Evolutionary conservation across 768 basidiomycete species (phyloP), one percentile per base, ranked within the genome.

Genomic region (Suillus occidentalis): DNA sequence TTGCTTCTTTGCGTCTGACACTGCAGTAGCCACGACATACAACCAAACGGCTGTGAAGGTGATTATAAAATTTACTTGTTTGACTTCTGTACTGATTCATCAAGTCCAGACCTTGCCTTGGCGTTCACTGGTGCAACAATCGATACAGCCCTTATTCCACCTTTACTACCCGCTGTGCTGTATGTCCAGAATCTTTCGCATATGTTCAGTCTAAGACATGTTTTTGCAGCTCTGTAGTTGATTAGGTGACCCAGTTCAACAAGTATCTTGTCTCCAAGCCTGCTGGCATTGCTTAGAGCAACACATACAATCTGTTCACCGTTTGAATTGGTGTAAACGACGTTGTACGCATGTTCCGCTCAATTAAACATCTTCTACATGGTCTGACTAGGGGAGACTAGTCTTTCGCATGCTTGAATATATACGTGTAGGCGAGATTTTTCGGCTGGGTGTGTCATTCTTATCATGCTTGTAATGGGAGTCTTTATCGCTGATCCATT

Each of bases 271-370:
- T 79, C 2, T 76, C 68, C 47, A 85, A 84, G 71, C 87, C 87
- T 0, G 72, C 79, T 9, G 75, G 73, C 2, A 81, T 84, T 1
- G 81, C 84, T 0, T 90, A 89, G 89, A 81, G 81, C 34, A 82
- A 82, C 64, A 67, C 71, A 3, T 85, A 89, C 69, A 71, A 87
- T 61, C 69, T 90, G 59, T 90, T 90, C 73, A 84, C 84, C 0
- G 73, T 89, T 22, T 90, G 82, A 81, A 89, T 90, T 63, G 89
- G 89, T 1, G 86, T 90, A 67, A 90, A 90, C 69, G 89, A 90
- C 69, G 82, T 90, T 42, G 86, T 61, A 49, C 22, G 63, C 22
- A 60, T 25, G 4, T 59, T 60, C n/a, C 20, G 34, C 16, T 20
- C 13, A 20, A 22, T 37, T 39, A 2, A 18, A 7, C 7, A 39